A percentile compares a stretch with the other conserved stretches of the same genome.
Conservation (phyloP, 805 yeast species). For the Barnettozyma populi region DNA sequence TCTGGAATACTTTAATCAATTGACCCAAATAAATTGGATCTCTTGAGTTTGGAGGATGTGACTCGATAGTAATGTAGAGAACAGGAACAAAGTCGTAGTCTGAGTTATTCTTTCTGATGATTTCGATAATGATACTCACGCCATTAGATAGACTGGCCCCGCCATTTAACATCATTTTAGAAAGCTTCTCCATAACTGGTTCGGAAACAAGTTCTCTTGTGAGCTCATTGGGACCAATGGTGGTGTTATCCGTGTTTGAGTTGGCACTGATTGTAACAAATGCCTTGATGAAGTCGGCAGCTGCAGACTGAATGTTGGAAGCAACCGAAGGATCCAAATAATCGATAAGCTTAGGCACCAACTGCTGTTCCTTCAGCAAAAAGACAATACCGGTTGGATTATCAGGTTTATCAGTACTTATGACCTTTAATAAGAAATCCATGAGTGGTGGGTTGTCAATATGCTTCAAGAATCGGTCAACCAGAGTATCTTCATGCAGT, state of each 20-base stretch:
- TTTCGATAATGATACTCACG: constrained; percentile 90
- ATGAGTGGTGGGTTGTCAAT: constrained; percentile 90
- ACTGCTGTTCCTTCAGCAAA: constrained; percentile 60
- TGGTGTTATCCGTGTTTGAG: constrained; percentile 80
- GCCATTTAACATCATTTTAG: constrained; percentile 70
- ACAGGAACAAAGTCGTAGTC: constrained; percentile 92
- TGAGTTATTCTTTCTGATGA: constrained; percentile 91
- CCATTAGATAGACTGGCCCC: constrained; percentile 91
- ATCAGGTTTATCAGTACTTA: constrained; percentile 90
- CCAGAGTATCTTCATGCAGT: constrained; percentile 60
- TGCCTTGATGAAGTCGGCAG: constrained; percentile 93
- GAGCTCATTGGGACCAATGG: constrained; percentile 93
- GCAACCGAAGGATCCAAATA: constrained; percentile 63
- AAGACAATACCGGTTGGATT: constrained; percentile 83
- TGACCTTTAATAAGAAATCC: constrained; percentile 85
- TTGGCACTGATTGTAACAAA: constrained; percentile 91
- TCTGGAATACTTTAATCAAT: constrained; percentile 71
- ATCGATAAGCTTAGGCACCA: constrained; percentile 68
- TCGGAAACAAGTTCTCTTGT: constrained; percentile 86
- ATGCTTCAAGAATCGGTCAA: constrained; percentile 75
- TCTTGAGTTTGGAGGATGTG: constrained; percentile 88
- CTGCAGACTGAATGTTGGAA: constrained; percentile 81
- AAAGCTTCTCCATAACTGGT: constrained; percentile 57
- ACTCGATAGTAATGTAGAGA: constrained; percentile 69
- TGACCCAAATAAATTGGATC: constrained; percentile 93